Evolutionary conservation across 2,329 filamentous ascomycete species (phyloP).

Genomic region (Colletotrichum coccodes): DNA sequence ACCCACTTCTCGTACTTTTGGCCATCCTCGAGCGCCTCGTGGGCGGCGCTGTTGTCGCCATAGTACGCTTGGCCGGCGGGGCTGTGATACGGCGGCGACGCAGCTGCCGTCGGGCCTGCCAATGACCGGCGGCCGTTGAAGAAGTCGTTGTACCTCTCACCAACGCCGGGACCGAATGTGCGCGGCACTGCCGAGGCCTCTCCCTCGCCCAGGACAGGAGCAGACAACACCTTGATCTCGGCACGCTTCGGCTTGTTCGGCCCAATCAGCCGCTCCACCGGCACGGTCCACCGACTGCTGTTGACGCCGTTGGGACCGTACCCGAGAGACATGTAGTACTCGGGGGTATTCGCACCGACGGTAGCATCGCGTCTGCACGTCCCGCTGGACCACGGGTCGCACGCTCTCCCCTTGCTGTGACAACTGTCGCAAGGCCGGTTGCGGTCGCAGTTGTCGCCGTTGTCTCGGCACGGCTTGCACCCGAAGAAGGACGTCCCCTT

Average conservation of each 20-base stretch:
- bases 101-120: neutral
- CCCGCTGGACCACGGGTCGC: constrained; percentile 23
- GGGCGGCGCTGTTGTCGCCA: constrained; percentile 20
- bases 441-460: constrained; percentile 42
- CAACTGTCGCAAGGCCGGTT: constrained; percentile 51
- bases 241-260: constrained; percentile 18
- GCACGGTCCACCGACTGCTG: constrained; percentile 24
- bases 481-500: neutral
- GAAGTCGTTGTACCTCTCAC: neutral
- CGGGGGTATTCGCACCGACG: constrained; percentile 36
- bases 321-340: constrained; percentile 47
- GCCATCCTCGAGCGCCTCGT: neutral
- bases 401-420: constrained; percentile 26
- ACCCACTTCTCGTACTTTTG: constrained; percentile 11
- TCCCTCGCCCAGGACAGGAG: neutral
- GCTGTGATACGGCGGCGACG: neutral
- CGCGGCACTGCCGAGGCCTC: neutral
- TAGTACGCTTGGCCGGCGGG: neutral
- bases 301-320: constrained; percentile 43
- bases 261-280: constrained; percentile 12
- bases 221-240: constrained; percentile 26
- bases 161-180: neutral
- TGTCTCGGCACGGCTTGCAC: constrained; percentile 17
- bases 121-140: neutral
- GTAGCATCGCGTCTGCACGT: constrained; percentile 3